A percentile compares a stretch with the other conserved stretches of the same genome.
These are phyloP conservation scores for Collybiopsis luxurians DNA, from an alignment of 768 basidiomycete genomes.

Conservation along the genomic window DNA sequence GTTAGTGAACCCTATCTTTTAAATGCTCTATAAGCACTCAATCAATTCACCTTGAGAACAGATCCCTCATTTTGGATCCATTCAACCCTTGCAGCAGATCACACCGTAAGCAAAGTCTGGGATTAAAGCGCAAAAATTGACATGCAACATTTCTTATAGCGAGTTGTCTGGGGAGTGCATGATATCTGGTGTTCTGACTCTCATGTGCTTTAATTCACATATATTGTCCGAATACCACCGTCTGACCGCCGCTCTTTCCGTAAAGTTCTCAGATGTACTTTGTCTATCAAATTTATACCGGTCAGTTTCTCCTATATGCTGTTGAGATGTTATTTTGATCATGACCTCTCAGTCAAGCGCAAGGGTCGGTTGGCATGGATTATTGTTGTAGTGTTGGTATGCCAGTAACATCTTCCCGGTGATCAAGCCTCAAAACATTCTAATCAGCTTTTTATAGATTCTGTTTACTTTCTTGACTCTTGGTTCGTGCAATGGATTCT, in stretches of 20 bases:
- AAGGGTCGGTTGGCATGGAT: constrained; percentile 10
- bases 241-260: too few relatives aligned
- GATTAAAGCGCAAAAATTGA: too few relatives aligned
- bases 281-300: constrained; percentile 36
- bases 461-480: constrained; percentile 26
- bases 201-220: constrained; percentile 26
- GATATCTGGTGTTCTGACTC: constrained; percentile 38
- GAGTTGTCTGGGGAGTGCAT: constrained; percentile 41
- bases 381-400: not conserved
- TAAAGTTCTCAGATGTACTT: constrained; percentile 46
- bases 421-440: not conserved
- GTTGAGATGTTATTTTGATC: not conserved
- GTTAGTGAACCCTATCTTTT: constrained; percentile 17
- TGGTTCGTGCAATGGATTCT: constrained; percentile 18
- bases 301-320: constrained; percentile 15
- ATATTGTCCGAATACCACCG: not conserved
- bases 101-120: constrained; percentile 30
- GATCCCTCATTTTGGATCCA: constrained; percentile 43
- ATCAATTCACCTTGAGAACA: constrained; percentile 11
- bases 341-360: constrained; percentile 21
- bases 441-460: constrained; percentile 11
- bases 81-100: constrained; percentile 32
- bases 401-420: not conserved
- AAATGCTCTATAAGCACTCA: not conserved
- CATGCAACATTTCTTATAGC: too few relatives aligned